A percentile compares a stretch with the other conserved stretches of the same genome.
Evolutionary conservation across 106 monocot genomes (phyloP).

Genomic region (Dactylorhiza incarnata): DNA sequence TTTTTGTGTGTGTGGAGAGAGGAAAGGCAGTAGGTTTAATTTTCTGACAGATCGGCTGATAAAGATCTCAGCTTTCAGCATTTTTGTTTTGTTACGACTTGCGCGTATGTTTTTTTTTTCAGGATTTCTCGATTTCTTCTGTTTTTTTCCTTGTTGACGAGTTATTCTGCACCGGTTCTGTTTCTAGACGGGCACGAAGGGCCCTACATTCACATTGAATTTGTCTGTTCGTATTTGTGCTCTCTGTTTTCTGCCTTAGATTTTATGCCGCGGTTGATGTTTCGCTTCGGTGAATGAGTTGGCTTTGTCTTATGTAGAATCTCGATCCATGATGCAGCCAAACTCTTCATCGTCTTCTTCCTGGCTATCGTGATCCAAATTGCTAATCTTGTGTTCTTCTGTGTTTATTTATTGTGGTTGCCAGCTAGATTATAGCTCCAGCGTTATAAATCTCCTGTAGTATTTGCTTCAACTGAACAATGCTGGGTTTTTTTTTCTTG

Average conservation of each 20-base stretch:
- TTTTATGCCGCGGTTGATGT: background rate
- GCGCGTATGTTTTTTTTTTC: too few relatives aligned
- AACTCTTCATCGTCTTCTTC: background rate
- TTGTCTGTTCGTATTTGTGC: background rate
- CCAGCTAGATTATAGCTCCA: background rate
- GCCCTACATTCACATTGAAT: slow-evolving; percentile 9
- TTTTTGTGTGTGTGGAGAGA: background rate
- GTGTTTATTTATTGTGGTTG: background rate
- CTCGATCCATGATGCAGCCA: background rate
- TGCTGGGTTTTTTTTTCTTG: too few relatives aligned
- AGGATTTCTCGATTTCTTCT: background rate
- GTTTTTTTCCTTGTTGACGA: background rate
- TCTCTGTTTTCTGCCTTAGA: background rate
- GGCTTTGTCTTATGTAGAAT: background rate
- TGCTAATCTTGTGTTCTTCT: background rate
- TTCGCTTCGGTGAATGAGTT: background rate
- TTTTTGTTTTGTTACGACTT: background rate
- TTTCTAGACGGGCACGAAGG: background rate
- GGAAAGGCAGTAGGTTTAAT: background rate
- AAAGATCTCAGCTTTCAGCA: slow-evolving; percentile 3
- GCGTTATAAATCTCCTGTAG: background rate
- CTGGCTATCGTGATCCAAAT: background rate
- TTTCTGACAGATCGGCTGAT: background rate
- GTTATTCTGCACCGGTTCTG: background rate
- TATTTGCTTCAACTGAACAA: background rate